Evolutionary conservation across 1,284 basidiomycete species (phyloP), one percentile per base, ranked within the genome.

Genomic region (Schizophyllum commune): DNA sequence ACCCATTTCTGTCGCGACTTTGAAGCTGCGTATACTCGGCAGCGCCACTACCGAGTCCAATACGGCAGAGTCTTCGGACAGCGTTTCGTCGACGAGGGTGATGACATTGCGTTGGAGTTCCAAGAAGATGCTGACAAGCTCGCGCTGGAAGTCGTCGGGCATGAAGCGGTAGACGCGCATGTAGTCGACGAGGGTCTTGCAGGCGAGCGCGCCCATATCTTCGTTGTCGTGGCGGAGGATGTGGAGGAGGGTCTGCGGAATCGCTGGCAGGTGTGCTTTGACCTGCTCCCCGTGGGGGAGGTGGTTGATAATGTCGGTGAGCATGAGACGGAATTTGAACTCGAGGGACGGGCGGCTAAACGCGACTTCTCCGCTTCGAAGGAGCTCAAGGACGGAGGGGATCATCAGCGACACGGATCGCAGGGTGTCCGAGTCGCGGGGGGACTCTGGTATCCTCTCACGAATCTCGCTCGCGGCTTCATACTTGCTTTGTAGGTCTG

Each of bases 181-280:
- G 32, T 89, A 74, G 74, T 99, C 97, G 64, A 95, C 89, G 68
- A 97, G 84, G 62, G 90, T 91, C 76, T 99, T 99, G 82, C 96
- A 93, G 60, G 90, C 93, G 2, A 90, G 83, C 33, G 91, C 83
- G 1, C 92, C 97, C 70, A 96, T 97, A 70, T 99, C 97, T 75
- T 99, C 97, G 71, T 97, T 98, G 78, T 99, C 98, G 65, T 86
- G 80, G 57, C 91, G 89, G 53, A 99, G 80, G 53, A 96, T 79
- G 66, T 91, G 81, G 59, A 98, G 82, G 83, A 98, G 83, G 56
- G 83, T 83, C 57, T 81, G 82, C 73, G 93, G 90, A 57, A 98
- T 84, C 17, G 82, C 74, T 32, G 83, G 77, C 27, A 87, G 83
- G 66, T 92, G 88, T 52, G 84, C 80, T 54, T 91, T 84, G 56